Evolutionary conservation across 2,329 filamentous ascomycete genomes (phyloP).

Genomic region (Sporothrix mexicana): DNA sequence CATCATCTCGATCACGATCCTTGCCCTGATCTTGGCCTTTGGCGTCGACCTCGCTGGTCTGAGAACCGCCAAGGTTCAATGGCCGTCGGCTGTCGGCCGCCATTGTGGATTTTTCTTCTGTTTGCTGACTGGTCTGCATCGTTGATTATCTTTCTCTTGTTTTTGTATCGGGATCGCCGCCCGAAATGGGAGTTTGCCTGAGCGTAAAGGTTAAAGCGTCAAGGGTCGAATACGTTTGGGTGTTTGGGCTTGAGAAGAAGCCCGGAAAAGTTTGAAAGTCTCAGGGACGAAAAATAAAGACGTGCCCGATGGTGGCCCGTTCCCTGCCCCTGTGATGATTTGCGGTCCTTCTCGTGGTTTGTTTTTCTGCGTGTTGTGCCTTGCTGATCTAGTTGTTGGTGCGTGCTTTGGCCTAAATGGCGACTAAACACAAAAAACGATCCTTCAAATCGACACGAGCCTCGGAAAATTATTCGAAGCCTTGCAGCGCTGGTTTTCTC

Average conservation of each 20-base stretch:
- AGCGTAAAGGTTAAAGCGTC: not conserved
- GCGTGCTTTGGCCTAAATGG: not conserved
- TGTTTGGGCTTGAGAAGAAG: not conserved
- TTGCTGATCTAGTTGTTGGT: not conserved
- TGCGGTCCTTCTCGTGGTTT: slow-evolving; percentile 1
- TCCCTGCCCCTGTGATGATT: not conserved
- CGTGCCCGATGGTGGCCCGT: not conserved
- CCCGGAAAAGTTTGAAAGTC: not conserved
- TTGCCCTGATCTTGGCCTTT: not conserved
- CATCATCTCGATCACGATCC: not conserved
- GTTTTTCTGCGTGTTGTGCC: not conserved
- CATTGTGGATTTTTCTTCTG: not conserved
- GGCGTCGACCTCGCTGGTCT: not conserved
- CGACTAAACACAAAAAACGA: not conserved
- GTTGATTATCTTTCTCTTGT: not conserved
- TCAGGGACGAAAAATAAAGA: not conserved
- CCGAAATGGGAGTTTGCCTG: not conserved
- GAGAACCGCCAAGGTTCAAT: not conserved
- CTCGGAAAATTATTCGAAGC: not conserved
- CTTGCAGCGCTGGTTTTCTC: no score
- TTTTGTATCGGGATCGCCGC: slow-evolving; percentile 1
- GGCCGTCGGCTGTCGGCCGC: not conserved
- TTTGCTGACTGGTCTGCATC: not conserved
- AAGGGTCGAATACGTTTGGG: not conserved
- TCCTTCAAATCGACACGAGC: slow-evolving; percentile 4